These are phyloP conservation scores for Auricularia sp. DNA, from an alignment of 768 basidiomycete species.

Conservation along the genomic window DNA sequence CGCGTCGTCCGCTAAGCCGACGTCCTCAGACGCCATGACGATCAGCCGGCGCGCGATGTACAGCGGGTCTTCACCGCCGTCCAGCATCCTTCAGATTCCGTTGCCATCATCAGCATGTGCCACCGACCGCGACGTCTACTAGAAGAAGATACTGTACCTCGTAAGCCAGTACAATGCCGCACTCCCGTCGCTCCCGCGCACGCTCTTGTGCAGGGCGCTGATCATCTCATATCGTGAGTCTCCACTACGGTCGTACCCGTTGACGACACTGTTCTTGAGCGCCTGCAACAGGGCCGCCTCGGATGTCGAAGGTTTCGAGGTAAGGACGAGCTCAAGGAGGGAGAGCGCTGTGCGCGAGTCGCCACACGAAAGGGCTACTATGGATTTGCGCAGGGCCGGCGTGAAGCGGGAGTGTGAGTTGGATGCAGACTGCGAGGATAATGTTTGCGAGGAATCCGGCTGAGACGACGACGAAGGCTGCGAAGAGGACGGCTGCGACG, in stretches of 20 bases:
- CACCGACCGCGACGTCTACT: not conserved
- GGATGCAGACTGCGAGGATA: conserved; percentile 1
- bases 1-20: conserved; percentile 70
- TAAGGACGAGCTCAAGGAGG: conserved; percentile 59
- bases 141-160: conserved; percentile 16
- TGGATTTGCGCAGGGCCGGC: conserved; percentile 33
- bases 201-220: conserved; percentile 73
- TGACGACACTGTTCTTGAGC: conserved; percentile 51
- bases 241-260: conserved; percentile 65
- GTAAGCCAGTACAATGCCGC: conserved; percentile 87
- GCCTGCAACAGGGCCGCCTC: conserved; percentile 44
- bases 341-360: conserved; percentile 74
- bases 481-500: no score
- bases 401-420: conserved; percentile 28
- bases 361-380: conserved; percentile 48
- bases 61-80: conserved; percentile 70
- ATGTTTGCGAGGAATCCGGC: conserved; percentile 6
- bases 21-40: conserved; percentile 78
- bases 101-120: not conserved
- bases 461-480: no score
- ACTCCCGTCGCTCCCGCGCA: conserved; percentile 63
- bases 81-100: conserved; percentile 46
- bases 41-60: conserved; percentile 66
- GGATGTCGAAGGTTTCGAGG: conserved; percentile 27
- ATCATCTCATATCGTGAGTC: conserved; percentile 77